A percentile compares a stretch with the other conserved stretches of the same genome.
These are phyloP conservation scores for Pythium folliculosum DNA, from an alignment of 352 stramenopile species.

Conservation along the genomic window DNA sequence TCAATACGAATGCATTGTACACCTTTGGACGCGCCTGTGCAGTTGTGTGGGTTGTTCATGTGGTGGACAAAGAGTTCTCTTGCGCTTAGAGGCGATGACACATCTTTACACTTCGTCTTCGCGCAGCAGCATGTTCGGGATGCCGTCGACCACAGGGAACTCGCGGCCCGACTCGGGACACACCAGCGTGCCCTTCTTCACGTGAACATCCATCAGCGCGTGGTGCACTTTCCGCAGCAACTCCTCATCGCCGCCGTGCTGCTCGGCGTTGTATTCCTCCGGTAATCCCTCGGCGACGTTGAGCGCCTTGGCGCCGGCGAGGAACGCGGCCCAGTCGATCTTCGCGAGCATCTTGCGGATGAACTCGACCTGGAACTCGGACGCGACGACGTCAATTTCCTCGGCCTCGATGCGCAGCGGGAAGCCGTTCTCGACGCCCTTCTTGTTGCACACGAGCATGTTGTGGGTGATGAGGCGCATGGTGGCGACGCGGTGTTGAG, in stretches of 20 bases:
- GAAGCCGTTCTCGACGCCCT: conserved; percentile 92
- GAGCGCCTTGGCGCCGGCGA: conserved; percentile 74
- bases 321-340: conserved; percentile 88
- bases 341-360: conserved; percentile 90
- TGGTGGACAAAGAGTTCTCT: conserved; percentile 6
- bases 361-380: conserved; percentile 84
- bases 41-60: neutral
- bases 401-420: conserved; percentile 88
- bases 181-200: conserved; percentile 95
- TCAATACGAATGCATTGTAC: neutral
- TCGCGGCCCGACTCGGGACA: conserved; percentile 96
- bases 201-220: conserved; percentile 93
- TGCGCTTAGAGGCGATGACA: neutral
- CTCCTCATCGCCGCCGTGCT: conserved; percentile 58
- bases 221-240: conserved; percentile 88
- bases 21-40: neutral
- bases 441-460: conserved; percentile 94
- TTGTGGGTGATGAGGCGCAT: conserved; percentile 96
- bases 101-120: conserved; percentile 83
- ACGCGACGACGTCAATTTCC: conserved; percentile 78
- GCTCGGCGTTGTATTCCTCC: conserved; percentile 41
- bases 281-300: conserved; percentile 73
- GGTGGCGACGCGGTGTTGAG: neutral
- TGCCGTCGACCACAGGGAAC: conserved; percentile 96
- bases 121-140: conserved; percentile 97